Percentiles rank a stretch among this genome's conserved stretches.
Conservation (phyloP, 129 eudicot species). For the Lactuca saligna region DNA sequence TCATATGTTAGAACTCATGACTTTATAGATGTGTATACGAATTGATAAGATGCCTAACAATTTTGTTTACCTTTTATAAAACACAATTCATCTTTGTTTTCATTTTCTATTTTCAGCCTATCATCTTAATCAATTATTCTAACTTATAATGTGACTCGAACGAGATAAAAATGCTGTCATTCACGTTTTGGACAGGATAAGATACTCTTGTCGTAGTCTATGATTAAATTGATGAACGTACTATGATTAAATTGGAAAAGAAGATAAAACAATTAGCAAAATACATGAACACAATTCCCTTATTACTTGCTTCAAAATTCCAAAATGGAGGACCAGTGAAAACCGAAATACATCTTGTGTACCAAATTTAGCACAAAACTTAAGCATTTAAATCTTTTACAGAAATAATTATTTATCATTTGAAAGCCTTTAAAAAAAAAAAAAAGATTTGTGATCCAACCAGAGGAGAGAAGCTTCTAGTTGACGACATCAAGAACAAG, state of each 20-base stretch:
- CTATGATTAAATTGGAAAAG: neutral
- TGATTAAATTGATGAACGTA: neutral
- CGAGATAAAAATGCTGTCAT: too few relatives aligned
- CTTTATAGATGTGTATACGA: too few relatives aligned
- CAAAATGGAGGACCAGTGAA: slow-evolving; percentile 26
- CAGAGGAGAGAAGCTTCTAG: slow-evolving; percentile 27
- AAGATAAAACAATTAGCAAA: neutral
- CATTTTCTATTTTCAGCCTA: too few relatives aligned
- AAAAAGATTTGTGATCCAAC: slow-evolving; percentile 19
- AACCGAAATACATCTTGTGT: slow-evolving; percentile 27
- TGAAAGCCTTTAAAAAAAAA: neutral
- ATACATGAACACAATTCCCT: slow-evolving; percentile 21
- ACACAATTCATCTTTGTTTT: too few relatives aligned
- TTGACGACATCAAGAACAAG: slow-evolving; percentile 79
- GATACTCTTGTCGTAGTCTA: too few relatives aligned
- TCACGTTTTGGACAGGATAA: too few relatives aligned
- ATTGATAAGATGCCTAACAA: too few relatives aligned
- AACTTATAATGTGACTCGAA: too few relatives aligned
- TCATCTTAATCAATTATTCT: too few relatives aligned
- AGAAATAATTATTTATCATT: slow-evolving; percentile 43
- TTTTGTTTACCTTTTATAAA: too few relatives aligned
- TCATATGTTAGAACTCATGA: too few relatives aligned
- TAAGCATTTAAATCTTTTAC: slow-evolving; percentile 31
- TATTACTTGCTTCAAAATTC: slow-evolving; percentile 36
- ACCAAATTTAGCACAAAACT: slow-evolving; percentile 38